Base-by-base conservation (phyloP, 177 flowering plant species). In the Telopea speciosissima region DNA sequence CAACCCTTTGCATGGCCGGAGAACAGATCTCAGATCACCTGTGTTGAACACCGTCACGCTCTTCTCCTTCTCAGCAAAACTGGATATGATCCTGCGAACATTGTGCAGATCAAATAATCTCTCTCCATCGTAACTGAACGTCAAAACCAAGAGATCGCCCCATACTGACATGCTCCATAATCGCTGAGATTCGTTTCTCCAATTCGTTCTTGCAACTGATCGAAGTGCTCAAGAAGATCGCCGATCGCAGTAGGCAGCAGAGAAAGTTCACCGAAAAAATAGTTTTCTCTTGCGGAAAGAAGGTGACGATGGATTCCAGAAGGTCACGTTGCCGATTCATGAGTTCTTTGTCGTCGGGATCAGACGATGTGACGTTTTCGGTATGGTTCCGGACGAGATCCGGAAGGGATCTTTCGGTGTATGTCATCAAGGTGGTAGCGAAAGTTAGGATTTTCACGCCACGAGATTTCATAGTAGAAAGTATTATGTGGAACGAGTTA, bases 101-200 rank as follows among this genome's bases (percentile, higher is more conserved):
- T 94, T 92, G 56, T 95, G 97, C 21, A 92, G 81, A 74, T 90
- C 97, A 23, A 91, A 86, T 23, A 92, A 75, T 67, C 83, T 84
- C 80, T 92, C 97, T 0, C 99, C 94, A 61, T 89, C 93, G 72
- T 85, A 87, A 0, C 87, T 83, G 72, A 85, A 90, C 0, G 97
- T 87, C 61, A 88, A 12, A 2, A 90, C 85, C 67, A 91, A 75
- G 1, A 95, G 87, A 76, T 95, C 97, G 63, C n/a, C 89, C 97
- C 2, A 91, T 87, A 1, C 88, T 80, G 16, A 85, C 90, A 33
- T 92, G 92, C 78, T 91, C 97, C 9, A 95, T 59, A 2, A 86
- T 75, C 8, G 76, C 83, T 3, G 90, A 77, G 65, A 95, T 83
- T 56, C 96, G 68, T 70, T 86, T 89, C 81, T 95, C 99, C 9